These are phyloP conservation scores for Brachypodium distachyon DNA, from an alignment of 202 grass and related monocot genomes.

Conservation along the genomic window DNA sequence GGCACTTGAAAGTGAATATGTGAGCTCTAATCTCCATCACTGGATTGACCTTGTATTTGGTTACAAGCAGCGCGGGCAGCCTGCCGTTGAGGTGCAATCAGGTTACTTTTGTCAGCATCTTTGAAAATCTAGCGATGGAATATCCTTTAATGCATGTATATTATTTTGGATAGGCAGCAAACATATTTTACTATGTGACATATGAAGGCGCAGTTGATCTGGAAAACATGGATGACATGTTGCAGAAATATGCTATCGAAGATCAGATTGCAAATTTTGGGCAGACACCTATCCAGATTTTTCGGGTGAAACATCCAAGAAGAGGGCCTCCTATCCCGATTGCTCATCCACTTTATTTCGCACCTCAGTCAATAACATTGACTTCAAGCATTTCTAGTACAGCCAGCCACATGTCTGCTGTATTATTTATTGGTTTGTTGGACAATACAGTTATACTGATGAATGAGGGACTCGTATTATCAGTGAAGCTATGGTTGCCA, in stretches of 20 bases:
- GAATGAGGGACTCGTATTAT: constrained; percentile 63
- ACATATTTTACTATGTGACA: constrained; percentile 99
- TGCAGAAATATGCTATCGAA: constrained; percentile 96
- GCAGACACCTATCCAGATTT: constrained; percentile 94
- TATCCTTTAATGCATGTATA: constrained; percentile 12
- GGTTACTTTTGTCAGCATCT: not conserved
- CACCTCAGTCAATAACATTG: constrained; percentile 75
- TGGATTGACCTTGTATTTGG: constrained; percentile 80
- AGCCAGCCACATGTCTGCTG: constrained; percentile 37
- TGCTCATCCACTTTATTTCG: constrained; percentile 90
- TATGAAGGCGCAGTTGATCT: constrained; percentile 94
- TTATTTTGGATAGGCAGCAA: constrained; percentile 63
- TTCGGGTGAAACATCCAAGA: constrained; percentile 88
- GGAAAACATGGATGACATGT: constrained; percentile 98
- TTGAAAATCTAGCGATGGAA: not conserved
- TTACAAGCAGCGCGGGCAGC: constrained; percentile 91
- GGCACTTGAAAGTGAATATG: constrained; percentile 84
- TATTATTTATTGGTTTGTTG: constrained; percentile 76
- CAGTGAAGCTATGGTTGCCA: constrained; percentile 82
- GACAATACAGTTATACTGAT: constrained; percentile 68
- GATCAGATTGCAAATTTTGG: constrained; percentile 99
- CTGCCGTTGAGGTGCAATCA: constrained; percentile 74
- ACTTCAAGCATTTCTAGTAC: constrained; percentile 55
- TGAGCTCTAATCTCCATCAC: constrained; percentile 64
- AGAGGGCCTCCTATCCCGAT: constrained; percentile 94